Evolutionary conservation across 1,284 basidiomycete species (phyloP).

Genomic region (Leccinum brunneo-olivaceum): DNA sequence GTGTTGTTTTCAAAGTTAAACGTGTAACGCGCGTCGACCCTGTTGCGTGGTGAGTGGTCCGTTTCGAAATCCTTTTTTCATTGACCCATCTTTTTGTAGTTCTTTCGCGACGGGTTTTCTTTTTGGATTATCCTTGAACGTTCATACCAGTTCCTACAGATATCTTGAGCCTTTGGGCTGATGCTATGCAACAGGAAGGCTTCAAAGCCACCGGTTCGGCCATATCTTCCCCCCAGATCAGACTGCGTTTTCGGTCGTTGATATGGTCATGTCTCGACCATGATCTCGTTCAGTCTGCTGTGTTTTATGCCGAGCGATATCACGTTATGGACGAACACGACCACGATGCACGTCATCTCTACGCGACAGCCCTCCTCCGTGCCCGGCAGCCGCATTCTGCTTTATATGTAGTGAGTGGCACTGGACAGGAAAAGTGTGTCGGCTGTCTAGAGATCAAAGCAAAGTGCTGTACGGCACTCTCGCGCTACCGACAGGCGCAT

Average conservation of each 20-base stretch:
- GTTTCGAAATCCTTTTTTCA: conserved; percentile 20
- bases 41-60: conserved; percentile 11
- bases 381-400: conserved; percentile 75
- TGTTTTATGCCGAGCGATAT: conserved; percentile 79
- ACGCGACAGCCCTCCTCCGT: conserved; percentile 71
- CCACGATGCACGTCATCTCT: conserved; percentile 81
- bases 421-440: conserved; percentile 53
- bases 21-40: conserved; percentile 21
- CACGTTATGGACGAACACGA: conserved; percentile 58
- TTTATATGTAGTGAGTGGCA: conserved; percentile 59
- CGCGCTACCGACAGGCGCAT: conserved; percentile 64
- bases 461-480: conserved; percentile 67
- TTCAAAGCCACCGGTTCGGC: conserved; percentile 31
- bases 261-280: conserved; percentile 76
- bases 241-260: conserved; percentile 59
- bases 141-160: conserved; percentile 15
- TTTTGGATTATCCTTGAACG: conserved; percentile 9
- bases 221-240: conserved; percentile 45
- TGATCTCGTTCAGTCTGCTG: conserved; percentile 66
- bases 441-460: conserved; percentile 78
- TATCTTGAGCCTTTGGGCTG: conserved; percentile 24
- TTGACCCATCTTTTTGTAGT: conserved; percentile 6
- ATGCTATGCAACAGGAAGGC: conserved; percentile 43
- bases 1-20: conserved; percentile 17
- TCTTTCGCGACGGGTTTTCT: conserved; percentile 11